phyloP scores from a whole-genome alignment of 176 grass and related monocot genomes.

The Carex scoparia region DNA sequence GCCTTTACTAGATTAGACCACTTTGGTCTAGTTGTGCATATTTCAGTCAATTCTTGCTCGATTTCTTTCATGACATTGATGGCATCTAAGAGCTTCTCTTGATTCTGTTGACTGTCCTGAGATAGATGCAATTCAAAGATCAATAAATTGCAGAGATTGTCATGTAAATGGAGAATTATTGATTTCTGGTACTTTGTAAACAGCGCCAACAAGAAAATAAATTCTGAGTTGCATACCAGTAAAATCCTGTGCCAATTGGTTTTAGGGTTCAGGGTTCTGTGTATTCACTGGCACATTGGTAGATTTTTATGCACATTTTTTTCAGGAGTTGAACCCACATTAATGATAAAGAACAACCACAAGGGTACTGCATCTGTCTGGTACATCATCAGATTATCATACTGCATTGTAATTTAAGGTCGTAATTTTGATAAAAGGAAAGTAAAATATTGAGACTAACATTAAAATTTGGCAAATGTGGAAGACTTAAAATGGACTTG shows the following conservation, averaged over 20 bases:
- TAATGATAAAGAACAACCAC: neutral
- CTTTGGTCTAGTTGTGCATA: constrained; percentile 40
- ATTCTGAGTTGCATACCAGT: neutral
- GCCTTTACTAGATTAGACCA: constrained; percentile 71
- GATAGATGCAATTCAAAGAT: neutral
- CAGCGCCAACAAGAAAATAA: neutral
- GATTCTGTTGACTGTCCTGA: constrained; percentile 50
- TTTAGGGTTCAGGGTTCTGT: neutral
- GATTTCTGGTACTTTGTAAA: neutral
- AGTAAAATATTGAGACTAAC: constrained; percentile 25
- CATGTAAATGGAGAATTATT: neutral
- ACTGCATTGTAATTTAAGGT: neutral
- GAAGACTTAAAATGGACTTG: constrained; percentile 37
- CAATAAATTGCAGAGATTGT: neutral
- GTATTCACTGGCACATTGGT: neutral
- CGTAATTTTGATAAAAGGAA: neutral
- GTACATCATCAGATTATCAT: neutral
- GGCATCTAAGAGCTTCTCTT: constrained; percentile 56
- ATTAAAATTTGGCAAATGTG: constrained; percentile 18
- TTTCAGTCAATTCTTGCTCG: constrained; percentile 48
- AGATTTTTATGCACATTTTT: neutral
- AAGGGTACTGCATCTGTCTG: neutral
- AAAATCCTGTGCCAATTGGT: neutral
- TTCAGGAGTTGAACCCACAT: neutral
- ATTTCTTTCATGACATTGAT: constrained; percentile 65